These are phyloP conservation scores for Jaapia argillacea DNA, from an alignment of 768 basidiomycete genomes.

Conservation along the genomic window DNA sequence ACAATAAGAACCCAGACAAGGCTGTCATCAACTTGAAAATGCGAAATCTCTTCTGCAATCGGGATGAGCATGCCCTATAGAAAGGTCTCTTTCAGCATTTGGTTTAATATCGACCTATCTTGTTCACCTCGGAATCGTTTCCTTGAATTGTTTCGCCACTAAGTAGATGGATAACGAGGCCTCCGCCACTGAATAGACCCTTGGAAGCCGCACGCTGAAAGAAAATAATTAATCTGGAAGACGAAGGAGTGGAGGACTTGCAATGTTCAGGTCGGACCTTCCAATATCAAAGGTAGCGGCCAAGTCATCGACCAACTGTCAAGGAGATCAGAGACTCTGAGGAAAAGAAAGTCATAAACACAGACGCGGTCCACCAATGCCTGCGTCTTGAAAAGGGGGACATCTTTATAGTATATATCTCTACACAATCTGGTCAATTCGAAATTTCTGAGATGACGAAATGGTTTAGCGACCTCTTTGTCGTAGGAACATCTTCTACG, in stretches of 20 bases:
- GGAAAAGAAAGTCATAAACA: background rate
- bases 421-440: no score
- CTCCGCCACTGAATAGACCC: conserved; percentile 71
- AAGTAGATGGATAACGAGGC: conserved; percentile 45
- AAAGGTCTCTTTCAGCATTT: background rate
- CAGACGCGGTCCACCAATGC: conserved; percentile 66
- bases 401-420: conserved; percentile 85
- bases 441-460: no score
- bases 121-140: conserved; percentile 49
- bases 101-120: background rate
- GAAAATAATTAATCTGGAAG: conserved; percentile 3
- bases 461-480: conserved; percentile 35
- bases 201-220: conserved; percentile 79
- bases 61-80: conserved; percentile 70
- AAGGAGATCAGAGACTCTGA: conserved; percentile 1
- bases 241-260: no score
- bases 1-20: conserved; percentile 77
- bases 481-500: conserved; percentile 32
- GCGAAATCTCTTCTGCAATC: conserved; percentile 56
- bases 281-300: conserved; percentile 72
- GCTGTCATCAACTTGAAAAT: conserved; percentile 42
- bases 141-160: conserved; percentile 40
- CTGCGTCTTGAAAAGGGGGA: conserved; percentile 69
- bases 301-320: conserved; percentile 79
- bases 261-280: conserved; percentile 74